Base-by-base conservation (phyloP, 2,329 filamentous ascomycete genomes). In the Colletotrichum destructivum region DNA sequence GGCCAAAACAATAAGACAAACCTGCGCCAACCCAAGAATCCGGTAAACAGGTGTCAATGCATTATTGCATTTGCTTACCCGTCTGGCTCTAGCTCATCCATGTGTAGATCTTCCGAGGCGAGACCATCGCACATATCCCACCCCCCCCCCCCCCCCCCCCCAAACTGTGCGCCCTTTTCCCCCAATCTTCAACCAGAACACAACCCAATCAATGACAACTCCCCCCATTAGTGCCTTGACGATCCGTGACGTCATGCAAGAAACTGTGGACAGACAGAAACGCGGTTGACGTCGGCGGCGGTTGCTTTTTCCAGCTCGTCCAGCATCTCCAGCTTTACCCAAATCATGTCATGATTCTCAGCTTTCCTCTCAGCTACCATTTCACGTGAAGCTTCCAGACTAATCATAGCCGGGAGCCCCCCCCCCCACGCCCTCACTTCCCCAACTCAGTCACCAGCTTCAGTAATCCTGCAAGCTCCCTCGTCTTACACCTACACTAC, bases 201-300 rank as follows among this genome's bases (percentile, higher is more conserved):
- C 9, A 31, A 8, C 7, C 31, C 31, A 31, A 31, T 31, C 31
- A 31, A 31, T 31, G 31, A 31, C 31, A 31, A 31, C 31, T 8
- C 31, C 7, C 9, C 65, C 59, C 63, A 64, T 64, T 21, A 60
- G 60, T 60, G 54, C 40, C 23, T 15, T 31, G 31, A 21, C 55
- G 57, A 23, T 49, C 35, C 49, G 61, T 72, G 70, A 72, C 70
- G 70, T 72, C 70, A 72, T 66, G 55, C 21, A 18, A 31, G 31
- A 31, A 31, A 31, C 31, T 31, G 31, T 31, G 31, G 31, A 31
- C 31, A 31, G 31, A 31, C 51, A 69, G 44, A 59, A 46, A 69
- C 65, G 69, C 59, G 62, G 60, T 71, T 72, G 70, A 72, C 66
- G 70, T 72, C 70, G 70, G 70, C 66, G 70, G 70, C 70, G 66